Evolutionary conservation across 2,329 filamentous ascomycete species (phyloP).

Genomic region (Penicillium polonicum): DNA sequence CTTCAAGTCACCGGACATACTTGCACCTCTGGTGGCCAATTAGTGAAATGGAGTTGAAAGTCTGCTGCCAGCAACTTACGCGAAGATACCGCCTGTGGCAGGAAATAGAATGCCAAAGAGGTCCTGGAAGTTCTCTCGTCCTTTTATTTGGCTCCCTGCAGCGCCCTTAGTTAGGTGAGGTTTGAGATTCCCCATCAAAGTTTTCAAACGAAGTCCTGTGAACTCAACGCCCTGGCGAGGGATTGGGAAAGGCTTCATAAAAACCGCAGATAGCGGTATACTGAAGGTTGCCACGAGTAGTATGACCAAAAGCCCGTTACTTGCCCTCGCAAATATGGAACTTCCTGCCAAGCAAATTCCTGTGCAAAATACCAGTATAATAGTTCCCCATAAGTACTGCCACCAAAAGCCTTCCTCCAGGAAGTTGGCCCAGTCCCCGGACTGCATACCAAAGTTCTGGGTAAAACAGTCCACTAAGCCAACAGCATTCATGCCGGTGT

Average conservation of each 20-base stretch:
- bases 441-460: slow-evolving; percentile 65
- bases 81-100: slow-evolving; percentile 61
- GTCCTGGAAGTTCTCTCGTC: slow-evolving; percentile 70
- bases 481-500: slow-evolving; percentile 83
- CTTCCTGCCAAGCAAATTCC: slow-evolving; percentile 76
- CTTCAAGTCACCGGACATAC: slow-evolving; percentile 83
- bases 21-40: slow-evolving; percentile 60
- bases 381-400: slow-evolving; percentile 72
- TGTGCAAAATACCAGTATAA: slow-evolving; percentile 69
- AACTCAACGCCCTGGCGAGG: slow-evolving; percentile 66
- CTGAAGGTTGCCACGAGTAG: slow-evolving; percentile 73
- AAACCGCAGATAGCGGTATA: slow-evolving; percentile 74
- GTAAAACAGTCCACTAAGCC: slow-evolving; percentile 80
- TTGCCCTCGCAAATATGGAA: slow-evolving; percentile 74
- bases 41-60: slow-evolving; percentile 55
- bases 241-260: slow-evolving; percentile 67
- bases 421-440: slow-evolving; percentile 57
- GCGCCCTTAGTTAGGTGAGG: slow-evolving; percentile 64
- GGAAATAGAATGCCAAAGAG: slow-evolving; percentile 86
- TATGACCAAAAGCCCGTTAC: slow-evolving; percentile 71
- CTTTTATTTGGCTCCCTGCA: slow-evolving; percentile 60
- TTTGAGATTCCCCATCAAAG: slow-evolving; percentile 70
- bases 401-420: slow-evolving; percentile 74
- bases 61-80: slow-evolving; percentile 38
- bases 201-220: slow-evolving; percentile 71